These are phyloP conservation scores for Saccharomycopsis selenospora DNA, from an alignment of 805 yeast genomes.

Conservation along the genomic window DNA sequence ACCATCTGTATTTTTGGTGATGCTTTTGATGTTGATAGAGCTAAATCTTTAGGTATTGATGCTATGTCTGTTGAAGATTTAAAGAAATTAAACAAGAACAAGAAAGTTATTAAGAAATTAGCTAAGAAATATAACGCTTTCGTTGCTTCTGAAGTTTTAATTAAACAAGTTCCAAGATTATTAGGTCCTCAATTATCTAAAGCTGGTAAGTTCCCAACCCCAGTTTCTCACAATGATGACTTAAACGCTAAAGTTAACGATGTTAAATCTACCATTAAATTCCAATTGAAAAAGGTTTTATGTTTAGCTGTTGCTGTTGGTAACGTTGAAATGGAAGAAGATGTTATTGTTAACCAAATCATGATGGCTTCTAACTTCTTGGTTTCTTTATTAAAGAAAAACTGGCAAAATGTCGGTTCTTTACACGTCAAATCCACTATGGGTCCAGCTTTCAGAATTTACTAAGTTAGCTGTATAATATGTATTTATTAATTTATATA, in stretches of 20 bases:
- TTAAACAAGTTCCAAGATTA: slow-evolving; percentile 99
- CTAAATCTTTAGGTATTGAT: slow-evolving; percentile 97
- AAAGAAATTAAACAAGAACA: slow-evolving; percentile 99
- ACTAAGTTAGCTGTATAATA: slow-evolving; percentile 48
- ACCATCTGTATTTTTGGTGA: slow-evolving; percentile 99
- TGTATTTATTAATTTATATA: background rate
- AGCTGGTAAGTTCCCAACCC: slow-evolving; percentile 99
- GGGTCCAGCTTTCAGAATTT: slow-evolving; percentile 99
- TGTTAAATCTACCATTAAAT: slow-evolving; percentile 98
- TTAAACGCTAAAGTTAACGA: slow-evolving; percentile 92
- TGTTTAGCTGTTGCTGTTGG: slow-evolving; percentile 99
- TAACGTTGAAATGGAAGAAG: slow-evolving; percentile 99
- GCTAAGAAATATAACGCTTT: slow-evolving; percentile 99
- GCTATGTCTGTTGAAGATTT: slow-evolving; percentile 99
- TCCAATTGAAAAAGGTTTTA: slow-evolving; percentile 99
- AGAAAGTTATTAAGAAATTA: slow-evolving; percentile 98
- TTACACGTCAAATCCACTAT: slow-evolving; percentile 97
- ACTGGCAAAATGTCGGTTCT: slow-evolving; percentile 99
- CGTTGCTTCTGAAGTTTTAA: slow-evolving; percentile 98
- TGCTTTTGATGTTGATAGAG: slow-evolving; percentile 99
- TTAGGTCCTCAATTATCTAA: slow-evolving; percentile 99
- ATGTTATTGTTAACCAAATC: slow-evolving; percentile 91
- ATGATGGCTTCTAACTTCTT: slow-evolving; percentile 98
- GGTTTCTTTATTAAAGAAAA: slow-evolving; percentile 98
- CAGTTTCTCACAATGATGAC: slow-evolving; percentile 99